Percentiles rank a stretch among this genome's conserved stretches.
Evolutionary conservation across 306 rosid genomes (phyloP).

Genomic region (Vigna radiata): DNA sequence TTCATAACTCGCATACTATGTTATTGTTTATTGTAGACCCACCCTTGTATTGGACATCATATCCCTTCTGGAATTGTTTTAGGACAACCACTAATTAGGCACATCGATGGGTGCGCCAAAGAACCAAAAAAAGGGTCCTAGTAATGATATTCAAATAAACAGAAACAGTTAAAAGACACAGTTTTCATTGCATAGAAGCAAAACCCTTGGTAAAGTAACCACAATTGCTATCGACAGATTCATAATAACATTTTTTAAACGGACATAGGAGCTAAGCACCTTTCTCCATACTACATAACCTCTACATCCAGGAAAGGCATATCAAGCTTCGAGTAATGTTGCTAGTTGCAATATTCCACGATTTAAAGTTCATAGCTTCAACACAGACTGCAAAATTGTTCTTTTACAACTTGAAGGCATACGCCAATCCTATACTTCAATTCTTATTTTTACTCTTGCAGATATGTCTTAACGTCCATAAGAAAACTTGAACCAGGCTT

Average conservation of each 20-base stretch:
- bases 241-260: not conserved
- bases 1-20: slow-evolving; percentile 6
- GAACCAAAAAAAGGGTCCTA: not conserved
- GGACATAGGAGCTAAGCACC: slow-evolving; percentile 27
- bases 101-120: not conserved
- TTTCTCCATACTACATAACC: slow-evolving; percentile 37
- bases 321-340: slow-evolving; percentile 47
- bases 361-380: slow-evolving; percentile 45
- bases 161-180: slow-evolving; percentile 10
- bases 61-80: not conserved
- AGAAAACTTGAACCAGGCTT: not conserved
- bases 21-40: not conserved
- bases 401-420: slow-evolving; percentile 27
- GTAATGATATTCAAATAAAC: slow-evolving; percentile 32
- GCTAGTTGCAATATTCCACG: slow-evolving; percentile 42
- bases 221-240: not conserved
- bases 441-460: slow-evolving; percentile 10
- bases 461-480: no score
- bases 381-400: slow-evolving; percentile 37
- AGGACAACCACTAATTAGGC: slow-evolving; percentile 25
- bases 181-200: slow-evolving; percentile 20
- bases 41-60: slow-evolving; percentile 17
- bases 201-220: not conserved
- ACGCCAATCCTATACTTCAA: slow-evolving; percentile 30
- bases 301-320: slow-evolving; percentile 38